phyloP scores from a whole-genome alignment of 108 stramenopile genomes.

The Parmales sp. region DNA sequence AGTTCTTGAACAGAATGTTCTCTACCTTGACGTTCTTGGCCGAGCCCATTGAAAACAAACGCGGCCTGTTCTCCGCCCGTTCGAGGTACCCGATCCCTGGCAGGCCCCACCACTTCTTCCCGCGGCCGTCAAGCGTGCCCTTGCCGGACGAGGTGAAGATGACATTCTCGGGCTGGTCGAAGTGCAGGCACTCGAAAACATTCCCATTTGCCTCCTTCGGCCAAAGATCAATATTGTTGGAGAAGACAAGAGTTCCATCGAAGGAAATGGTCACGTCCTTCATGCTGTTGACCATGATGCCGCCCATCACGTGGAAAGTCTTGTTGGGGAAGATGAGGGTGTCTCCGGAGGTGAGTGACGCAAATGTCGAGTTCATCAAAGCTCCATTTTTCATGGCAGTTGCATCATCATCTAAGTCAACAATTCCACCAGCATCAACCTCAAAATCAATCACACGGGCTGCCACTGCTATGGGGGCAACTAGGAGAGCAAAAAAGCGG shows the following conservation, averaged over 20 bases:
- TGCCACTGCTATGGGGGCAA: background rate
- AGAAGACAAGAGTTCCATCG: constrained; percentile 2
- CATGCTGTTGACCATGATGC: background rate
- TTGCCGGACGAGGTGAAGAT: constrained; percentile 6
- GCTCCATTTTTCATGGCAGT: background rate
- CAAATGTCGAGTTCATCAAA: background rate
- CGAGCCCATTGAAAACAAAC: constrained; percentile 18
- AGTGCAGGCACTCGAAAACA: background rate
- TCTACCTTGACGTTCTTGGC: constrained; percentile 29
- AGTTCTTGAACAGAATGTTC: constrained; percentile 29
- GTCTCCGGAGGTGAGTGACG: background rate
- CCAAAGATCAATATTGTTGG: background rate
- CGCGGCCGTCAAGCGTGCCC: constrained; percentile 33
- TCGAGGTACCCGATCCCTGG: constrained; percentile 32
- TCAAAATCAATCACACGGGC: background rate
- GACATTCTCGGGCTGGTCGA: background rate
- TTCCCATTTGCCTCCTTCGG: constrained; percentile 4
- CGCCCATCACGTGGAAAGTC: constrained; percentile 5
- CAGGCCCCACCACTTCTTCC: constrained; percentile 39
- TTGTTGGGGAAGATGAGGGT: background rate
- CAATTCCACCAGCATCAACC: background rate
- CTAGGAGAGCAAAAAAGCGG: background rate
- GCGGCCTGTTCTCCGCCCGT: constrained; percentile 27
- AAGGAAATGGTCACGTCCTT: background rate
- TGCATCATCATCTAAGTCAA: background rate